phyloP scores from a whole-genome alignment of 495 filamentous ascomycete species.

The Daldinia bambusicola region DNA sequence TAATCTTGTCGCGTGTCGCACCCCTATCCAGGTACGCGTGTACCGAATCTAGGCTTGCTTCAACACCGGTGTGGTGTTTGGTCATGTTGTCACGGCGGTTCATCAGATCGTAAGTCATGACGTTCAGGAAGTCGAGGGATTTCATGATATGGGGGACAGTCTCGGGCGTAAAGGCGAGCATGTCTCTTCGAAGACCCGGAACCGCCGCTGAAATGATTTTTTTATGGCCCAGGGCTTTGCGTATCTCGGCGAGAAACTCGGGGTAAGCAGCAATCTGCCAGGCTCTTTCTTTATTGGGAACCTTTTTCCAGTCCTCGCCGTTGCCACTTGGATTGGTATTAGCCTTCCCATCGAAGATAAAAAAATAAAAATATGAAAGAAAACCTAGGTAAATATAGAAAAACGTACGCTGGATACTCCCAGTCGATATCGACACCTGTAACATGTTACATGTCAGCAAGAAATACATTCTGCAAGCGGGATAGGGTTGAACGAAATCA shows the following conservation, averaged over 20 bases:
- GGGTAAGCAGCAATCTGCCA: slow-evolving; percentile 74
- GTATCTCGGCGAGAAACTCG: slow-evolving; percentile 67
- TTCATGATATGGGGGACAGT: slow-evolving; percentile 70
- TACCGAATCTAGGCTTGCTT: slow-evolving; percentile 63
- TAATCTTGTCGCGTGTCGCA: slow-evolving; percentile 65
- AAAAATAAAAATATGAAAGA: not conserved
- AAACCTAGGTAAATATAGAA: too few relatives aligned
- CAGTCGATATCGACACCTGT: slow-evolving; percentile 75
- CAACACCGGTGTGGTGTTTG: slow-evolving; percentile 71
- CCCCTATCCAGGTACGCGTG: slow-evolving; percentile 70
- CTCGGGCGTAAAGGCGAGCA: slow-evolving; percentile 76
- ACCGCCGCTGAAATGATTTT: slow-evolving; percentile 77
- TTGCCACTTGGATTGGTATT: slow-evolving; percentile 65
- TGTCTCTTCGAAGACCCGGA: slow-evolving; percentile 72
- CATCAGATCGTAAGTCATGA: slow-evolving; percentile 85
- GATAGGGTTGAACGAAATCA: not conserved
- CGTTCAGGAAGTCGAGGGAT: slow-evolving; percentile 77
- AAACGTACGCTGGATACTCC: slow-evolving; percentile 75
- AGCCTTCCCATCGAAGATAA: not conserved
- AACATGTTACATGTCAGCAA: slow-evolving; percentile 12
- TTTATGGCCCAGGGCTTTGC: slow-evolving; percentile 65
- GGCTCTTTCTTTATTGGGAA: slow-evolving; percentile 68
- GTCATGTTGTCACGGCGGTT: slow-evolving; percentile 77
- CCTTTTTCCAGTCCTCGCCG: slow-evolving; percentile 76
- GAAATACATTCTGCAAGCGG: not conserved